Evolutionary conservation across 345 rosid genomes (phyloP).

Genomic region (Streptanthus diversifolius): DNA sequence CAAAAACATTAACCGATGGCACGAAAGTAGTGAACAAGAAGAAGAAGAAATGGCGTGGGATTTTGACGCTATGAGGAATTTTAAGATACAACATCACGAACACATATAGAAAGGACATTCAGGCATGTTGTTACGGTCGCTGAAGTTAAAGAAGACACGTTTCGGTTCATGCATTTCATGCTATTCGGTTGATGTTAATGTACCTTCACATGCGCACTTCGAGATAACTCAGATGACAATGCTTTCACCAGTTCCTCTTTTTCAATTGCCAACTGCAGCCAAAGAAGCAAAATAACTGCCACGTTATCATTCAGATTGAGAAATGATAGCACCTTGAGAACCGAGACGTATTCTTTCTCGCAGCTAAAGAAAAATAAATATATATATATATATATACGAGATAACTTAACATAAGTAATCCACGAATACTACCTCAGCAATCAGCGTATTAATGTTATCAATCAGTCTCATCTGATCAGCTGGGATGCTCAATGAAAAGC

Average conservation of each 20-base stretch:
- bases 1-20: background rate
- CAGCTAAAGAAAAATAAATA: background rate
- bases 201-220: constrained; percentile 77
- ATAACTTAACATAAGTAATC: background rate
- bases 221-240: constrained; percentile 66
- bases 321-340: constrained; percentile 6
- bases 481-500: constrained; percentile 60
- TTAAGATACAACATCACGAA: background rate
- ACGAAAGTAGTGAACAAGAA: background rate
- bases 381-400: background rate
- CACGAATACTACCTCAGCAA: constrained; percentile 64
- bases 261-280: constrained; percentile 73
- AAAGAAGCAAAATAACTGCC: constrained; percentile 1
- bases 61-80: background rate
- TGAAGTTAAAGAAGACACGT: no score
- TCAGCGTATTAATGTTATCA: constrained; percentile 59
- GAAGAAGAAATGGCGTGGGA: background rate
- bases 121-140: background rate
- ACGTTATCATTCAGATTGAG: constrained; percentile 1
- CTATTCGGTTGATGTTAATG: background rate
- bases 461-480: constrained; percentile 75
- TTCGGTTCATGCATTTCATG: no score
- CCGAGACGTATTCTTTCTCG: background rate
- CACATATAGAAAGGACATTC: background rate
- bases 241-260: constrained; percentile 81